Base-by-base conservation (phyloP, 2,329 filamentous ascomycete genomes). In the Didymella sp. region DNA sequence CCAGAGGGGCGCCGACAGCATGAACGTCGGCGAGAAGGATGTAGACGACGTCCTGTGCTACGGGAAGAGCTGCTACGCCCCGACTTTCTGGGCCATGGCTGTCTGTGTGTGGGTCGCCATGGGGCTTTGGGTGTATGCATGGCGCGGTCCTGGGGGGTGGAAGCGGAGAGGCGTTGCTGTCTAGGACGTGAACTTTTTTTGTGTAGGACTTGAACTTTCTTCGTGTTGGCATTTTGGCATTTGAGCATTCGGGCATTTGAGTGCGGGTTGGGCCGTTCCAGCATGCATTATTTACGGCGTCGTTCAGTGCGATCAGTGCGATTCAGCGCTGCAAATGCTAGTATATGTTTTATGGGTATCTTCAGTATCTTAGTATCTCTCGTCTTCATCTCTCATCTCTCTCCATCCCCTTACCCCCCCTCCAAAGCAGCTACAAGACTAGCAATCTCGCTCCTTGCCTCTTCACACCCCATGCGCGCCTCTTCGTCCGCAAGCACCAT, bases 1-100 rank as follows among this genome's bases (percentile, higher is more conserved):
- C 69, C 88, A 95, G 75, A 82, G 82, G 40, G 89, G 85, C 1
- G 87, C 88, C 0, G 76, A 78, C 15, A 73, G 70, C 17, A 63
- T 63, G 15, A 44, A 19, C 67, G 72, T 48, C 69, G 79, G 72
- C 68, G 53, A 65, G 40, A 24, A 13, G 28, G 67, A 73, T 22
- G 78, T 61, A 0, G 59, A 81, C 28, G 78, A 82, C 60, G 81
- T 82, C 2, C 84, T 96, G 63, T 98, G 94, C 73, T 91, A 91
- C 73, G 95, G 95, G 1, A 85, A 82, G 69, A 78, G 83, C 49
- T 99, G 95, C 78, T 98, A 96, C 77, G 87, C 88, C 11, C 72
- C 81, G 0, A 91, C 90, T 0, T 96, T 94, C 64, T 96, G 92
- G 92, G 90, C 89, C 0, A 92, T 96, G 84, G 88, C 89, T 0